phyloP scores from a whole-genome alignment of 805 yeast genomes.

The Brettanomyces nanus region DNA sequence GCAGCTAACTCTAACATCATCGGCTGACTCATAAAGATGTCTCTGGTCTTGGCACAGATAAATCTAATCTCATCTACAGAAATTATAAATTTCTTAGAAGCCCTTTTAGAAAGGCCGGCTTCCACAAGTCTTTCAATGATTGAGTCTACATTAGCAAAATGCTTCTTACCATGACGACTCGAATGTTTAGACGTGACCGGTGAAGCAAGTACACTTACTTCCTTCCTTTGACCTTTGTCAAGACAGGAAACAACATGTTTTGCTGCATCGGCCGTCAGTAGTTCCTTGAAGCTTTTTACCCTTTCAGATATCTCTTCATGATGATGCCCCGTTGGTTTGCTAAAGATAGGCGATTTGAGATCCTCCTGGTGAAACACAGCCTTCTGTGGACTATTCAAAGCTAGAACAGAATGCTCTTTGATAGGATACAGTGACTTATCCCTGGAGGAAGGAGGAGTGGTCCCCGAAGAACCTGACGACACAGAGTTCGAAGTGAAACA shows the following conservation, averaged over 20 bases:
- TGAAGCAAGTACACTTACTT: background rate
- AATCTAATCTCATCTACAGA: constrained; percentile 45
- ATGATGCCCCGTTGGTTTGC: too few relatives aligned
- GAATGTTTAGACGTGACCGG: background rate
- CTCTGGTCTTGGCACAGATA: constrained; percentile 50
- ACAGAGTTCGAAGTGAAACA: constrained; percentile 23
- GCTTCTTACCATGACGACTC: constrained; percentile 1
- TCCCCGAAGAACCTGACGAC: constrained; percentile 20
- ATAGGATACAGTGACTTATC: constrained; percentile 19
- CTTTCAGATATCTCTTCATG: constrained; percentile 1
- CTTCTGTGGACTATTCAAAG: too few relatives aligned
- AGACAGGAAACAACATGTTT: background rate
- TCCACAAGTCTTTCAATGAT: constrained; percentile 54
- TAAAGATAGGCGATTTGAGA: too few relatives aligned
- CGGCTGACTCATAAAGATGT: constrained; percentile 57
- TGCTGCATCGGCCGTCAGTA: background rate
- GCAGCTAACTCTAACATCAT: constrained; percentile 58
- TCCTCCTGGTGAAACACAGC: too few relatives aligned
- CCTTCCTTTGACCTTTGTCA: background rate
- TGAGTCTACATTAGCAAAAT: constrained; percentile 44
- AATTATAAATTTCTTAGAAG: constrained; percentile 42
- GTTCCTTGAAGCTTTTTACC: background rate
- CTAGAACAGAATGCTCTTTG: constrained; percentile 2
- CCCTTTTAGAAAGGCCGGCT: constrained; percentile 36
- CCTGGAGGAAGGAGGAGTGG: constrained; percentile 17